phyloP scores from a whole-genome alignment of 345 rosid genomes.

The Melaleuca quinquenervia region DNA sequence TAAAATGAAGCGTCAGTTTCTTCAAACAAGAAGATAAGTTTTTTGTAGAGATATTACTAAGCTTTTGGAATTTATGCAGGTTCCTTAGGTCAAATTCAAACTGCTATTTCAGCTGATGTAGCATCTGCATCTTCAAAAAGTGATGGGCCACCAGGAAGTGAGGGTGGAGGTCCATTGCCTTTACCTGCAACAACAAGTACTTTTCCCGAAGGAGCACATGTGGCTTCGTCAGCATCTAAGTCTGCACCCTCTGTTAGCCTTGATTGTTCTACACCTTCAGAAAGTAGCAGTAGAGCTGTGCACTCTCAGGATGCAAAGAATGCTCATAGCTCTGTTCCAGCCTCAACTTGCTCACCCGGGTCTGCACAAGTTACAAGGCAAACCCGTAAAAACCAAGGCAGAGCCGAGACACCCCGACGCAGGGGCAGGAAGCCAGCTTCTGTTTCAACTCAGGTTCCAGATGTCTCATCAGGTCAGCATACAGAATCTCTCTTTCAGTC shows the following conservation, averaged over 20 bases:
- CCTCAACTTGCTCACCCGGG: background rate
- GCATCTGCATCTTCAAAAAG: background rate
- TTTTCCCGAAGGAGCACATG: background rate
- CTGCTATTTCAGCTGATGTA: background rate
- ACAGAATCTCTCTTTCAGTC: background rate
- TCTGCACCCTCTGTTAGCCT: background rate
- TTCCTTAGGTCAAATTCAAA: background rate
- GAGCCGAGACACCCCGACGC: conserved; percentile 34
- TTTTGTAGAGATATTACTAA: background rate
- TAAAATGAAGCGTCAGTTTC: background rate
- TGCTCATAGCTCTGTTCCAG: background rate
- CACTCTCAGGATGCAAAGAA: background rate
- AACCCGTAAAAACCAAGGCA: conserved; percentile 16
- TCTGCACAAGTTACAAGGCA: conserved; percentile 17
- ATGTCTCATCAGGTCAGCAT: background rate
- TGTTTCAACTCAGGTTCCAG: conserved; percentile 22
- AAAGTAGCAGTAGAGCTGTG: background rate
- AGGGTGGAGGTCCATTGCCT: background rate
- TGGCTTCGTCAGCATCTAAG: background rate
- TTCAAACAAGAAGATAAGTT: background rate
- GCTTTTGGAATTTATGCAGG: background rate
- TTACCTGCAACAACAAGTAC: background rate
- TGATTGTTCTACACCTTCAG: background rate
- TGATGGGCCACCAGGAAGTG: background rate
- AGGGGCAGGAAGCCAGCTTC: conserved; percentile 35